These are phyloP conservation scores for Dentipellis fragilis DNA, from an alignment of 768 basidiomycete genomes.

Conservation along the genomic window DNA sequence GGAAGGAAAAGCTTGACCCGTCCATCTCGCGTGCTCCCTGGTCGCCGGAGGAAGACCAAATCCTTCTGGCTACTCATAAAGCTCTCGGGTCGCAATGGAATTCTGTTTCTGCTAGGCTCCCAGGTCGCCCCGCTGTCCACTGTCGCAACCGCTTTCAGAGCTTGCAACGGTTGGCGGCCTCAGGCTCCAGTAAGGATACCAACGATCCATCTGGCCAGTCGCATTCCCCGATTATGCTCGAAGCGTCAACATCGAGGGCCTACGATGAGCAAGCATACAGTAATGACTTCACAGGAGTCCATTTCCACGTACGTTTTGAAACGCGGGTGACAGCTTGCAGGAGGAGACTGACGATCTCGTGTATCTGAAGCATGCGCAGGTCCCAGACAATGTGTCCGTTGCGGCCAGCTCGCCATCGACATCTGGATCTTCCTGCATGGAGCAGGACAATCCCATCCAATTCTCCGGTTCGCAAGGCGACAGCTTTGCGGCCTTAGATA, in stretches of 20 bases:
- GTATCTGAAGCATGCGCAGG: too few species aligned
- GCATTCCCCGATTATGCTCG: background rate
- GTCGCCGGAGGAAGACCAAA: constrained; percentile 9
- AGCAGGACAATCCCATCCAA: too few species aligned
- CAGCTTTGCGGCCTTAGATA: too few species aligned
- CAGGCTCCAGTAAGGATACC: background rate
- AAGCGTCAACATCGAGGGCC: background rate
- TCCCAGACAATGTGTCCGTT: too few species aligned
- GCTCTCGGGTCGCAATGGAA: constrained; percentile 8
- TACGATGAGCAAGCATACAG: too few species aligned
- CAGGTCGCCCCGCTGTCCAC: constrained; percentile 4
- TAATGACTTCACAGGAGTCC: background rate
- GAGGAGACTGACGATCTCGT: too few species aligned
- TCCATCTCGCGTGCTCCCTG: constrained; percentile 5
- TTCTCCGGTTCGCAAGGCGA: too few species aligned
- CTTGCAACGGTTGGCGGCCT: background rate
- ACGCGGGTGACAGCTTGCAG: background rate
- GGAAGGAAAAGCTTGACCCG: constrained; percentile 4
- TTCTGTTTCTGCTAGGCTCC: background rate
- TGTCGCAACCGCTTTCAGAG: constrained; percentile 5
- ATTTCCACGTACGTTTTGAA: background rate
- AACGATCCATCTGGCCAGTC: background rate
- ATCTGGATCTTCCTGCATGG: too few species aligned
- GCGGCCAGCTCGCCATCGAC: too few species aligned
- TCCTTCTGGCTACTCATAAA: constrained; percentile 1